Evolutionary conservation across 129 eudicot species (phyloP), one percentile per base, ranked within the genome.

Genomic region (Mikania micrantha): DNA sequence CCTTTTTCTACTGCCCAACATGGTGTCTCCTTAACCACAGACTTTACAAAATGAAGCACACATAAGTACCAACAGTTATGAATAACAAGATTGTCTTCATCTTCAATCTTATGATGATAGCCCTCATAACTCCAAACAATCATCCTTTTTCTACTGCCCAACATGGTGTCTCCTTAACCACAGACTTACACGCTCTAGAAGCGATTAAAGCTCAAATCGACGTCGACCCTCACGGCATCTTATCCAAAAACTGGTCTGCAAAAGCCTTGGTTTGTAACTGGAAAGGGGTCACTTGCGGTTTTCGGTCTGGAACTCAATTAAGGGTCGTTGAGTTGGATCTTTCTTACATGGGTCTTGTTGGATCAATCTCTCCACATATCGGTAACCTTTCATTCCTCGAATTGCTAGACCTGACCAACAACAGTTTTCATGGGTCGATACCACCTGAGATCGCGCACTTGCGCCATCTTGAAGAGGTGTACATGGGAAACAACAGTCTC

Each of bases 301-400:
- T 27, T 1, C 64, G 36, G 3, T 24, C 40, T 12, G 39, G 25
- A 69, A 40, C 74, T 64, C 62, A 60, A n/a, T n/a, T n/a, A 20
- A 61, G 84, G 28, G 81, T 82, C 19, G 45, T 38, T 11, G 52
- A 38, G 31, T 44, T 82, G 60, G 74, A 61, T 42, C 49, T 82
- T 22, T 67, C 81, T 9, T 11, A 15, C 81, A 50, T 66, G 79
- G 75, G 73, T 57, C 71, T 82, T 7, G 61, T 64, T 2, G 87
- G 87, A 11, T 61, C 17, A 15, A 70, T 82, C 35, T 60, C 87
- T 35, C 79, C 79, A 0, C 39, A 71, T 13, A 40, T 82, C 0
- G 81, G 81, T 8, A 78, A 82, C 35, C 81, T 78, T 58, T 29
- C 84, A 0, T 71, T 78, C 27, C 84, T 82, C 36, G 21, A 29